Percentiles rank a stretch among this genome's conserved stretches.
These are phyloP conservation scores for Heritiera fomes DNA, from an alignment of 345 rosid genomes.

Conservation along the genomic window DNA sequence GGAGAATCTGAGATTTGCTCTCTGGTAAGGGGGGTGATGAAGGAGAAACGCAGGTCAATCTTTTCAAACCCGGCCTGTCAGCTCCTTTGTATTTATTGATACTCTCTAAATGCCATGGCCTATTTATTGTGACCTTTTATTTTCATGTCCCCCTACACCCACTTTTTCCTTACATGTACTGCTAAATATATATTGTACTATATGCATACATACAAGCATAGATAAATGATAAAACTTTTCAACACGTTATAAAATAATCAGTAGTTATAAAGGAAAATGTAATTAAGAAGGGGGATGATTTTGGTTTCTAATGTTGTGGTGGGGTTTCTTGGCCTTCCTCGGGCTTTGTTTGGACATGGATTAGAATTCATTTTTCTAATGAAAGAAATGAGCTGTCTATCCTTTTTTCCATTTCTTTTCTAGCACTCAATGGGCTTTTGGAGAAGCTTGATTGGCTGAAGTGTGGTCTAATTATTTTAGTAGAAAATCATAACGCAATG, in stretches of 20 bases:
- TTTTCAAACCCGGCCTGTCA: constrained; percentile 63
- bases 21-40: constrained; percentile 17
- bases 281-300: constrained; percentile 21
- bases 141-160: constrained; percentile 49
- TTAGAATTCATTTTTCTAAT: constrained; percentile 23
- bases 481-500: constrained; percentile 26
- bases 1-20: constrained; percentile 51
- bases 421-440: background rate
- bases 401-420: background rate
- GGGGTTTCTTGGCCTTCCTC: constrained; percentile 14
- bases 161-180: constrained; percentile 21
- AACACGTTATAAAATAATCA: background rate
- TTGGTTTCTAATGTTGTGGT: constrained; percentile 24
- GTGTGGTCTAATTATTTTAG: constrained; percentile 28
- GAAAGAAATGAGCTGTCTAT: constrained; percentile 48
- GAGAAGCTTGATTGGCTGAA: constrained; percentile 26
- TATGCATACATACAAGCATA: background rate
- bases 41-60: constrained; percentile 54
- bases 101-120: constrained; percentile 40
- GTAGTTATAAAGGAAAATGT: background rate
- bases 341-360: constrained; percentile 36
- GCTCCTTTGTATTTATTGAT: constrained; percentile 51
- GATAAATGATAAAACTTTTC: background rate
- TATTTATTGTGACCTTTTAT: constrained; percentile 43
- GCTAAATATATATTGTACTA: background rate